phyloP scores from a whole-genome alignment of 208 protist species.

The Trypanosoma congolense region DNA sequence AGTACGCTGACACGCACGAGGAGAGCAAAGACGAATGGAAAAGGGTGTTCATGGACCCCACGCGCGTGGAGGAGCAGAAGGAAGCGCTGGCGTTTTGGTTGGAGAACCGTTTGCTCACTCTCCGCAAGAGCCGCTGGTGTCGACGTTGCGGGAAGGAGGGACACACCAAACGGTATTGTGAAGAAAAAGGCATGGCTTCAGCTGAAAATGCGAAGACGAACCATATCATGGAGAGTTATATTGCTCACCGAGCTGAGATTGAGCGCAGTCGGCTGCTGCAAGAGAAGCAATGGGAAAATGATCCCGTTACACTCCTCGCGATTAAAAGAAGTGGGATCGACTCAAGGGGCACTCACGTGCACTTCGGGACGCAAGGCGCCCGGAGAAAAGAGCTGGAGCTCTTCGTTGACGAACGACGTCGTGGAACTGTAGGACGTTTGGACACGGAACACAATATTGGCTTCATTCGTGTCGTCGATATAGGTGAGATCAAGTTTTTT shows the following conservation, averaged over 20 bases:
- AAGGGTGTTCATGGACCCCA: conserved; percentile 22
- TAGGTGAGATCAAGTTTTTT: conserved; percentile 83
- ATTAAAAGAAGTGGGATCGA: conserved; percentile 2
- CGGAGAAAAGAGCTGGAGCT: conserved; percentile 22
- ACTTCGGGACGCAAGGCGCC: no score
- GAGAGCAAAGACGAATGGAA: conserved; percentile 20
- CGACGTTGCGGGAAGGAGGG: conserved; percentile 51
- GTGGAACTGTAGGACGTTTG: conserved; percentile 62
- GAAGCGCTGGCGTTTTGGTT: conserved; percentile 39
- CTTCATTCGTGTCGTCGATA: conserved; percentile 57
- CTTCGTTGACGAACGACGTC: conserved; percentile 76
- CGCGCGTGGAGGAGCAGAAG: conserved; percentile 20
- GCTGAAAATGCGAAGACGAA: conserved; percentile 24
- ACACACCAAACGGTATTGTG: conserved; percentile 56
- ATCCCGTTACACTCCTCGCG: not conserved
- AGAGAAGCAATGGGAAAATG: conserved; percentile 44
- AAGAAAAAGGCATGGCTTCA: conserved; percentile 15
- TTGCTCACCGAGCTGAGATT: conserved; percentile 59
- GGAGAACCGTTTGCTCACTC: conserved; percentile 30
- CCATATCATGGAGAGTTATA: conserved; percentile 24
- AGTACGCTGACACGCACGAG: conserved; percentile 21
- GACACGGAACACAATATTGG: conserved; percentile 68
- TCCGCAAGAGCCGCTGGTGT: conserved; percentile 58
- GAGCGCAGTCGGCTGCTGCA: conserved; percentile 61
- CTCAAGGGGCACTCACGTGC: not conserved